Conservation (phyloP, 169 alveolate genomes). For the Fabrea salina region DNA sequence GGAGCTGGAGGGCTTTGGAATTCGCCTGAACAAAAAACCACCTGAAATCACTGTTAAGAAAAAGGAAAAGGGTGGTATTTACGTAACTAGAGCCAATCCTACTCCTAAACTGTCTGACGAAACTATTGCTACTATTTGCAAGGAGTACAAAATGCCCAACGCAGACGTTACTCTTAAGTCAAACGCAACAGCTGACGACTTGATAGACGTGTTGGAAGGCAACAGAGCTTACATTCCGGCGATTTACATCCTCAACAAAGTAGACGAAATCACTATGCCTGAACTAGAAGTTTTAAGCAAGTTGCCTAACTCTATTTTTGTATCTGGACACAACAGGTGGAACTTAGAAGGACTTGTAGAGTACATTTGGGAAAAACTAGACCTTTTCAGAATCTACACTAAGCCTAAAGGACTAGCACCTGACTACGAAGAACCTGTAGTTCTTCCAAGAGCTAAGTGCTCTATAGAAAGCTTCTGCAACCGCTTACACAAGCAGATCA, state of each 20-base stretch:
- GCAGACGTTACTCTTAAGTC: constrained; percentile 84
- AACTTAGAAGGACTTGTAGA: constrained; percentile 80
- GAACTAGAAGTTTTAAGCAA: constrained; percentile 86
- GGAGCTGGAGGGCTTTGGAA: constrained; percentile 87
- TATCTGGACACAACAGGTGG: constrained; percentile 75
- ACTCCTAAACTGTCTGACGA: constrained; percentile 81
- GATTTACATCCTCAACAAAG: constrained; percentile 90
- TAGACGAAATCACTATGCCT: constrained; percentile 85
- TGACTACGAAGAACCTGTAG: constrained; percentile 84
- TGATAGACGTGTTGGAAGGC: constrained; percentile 90
- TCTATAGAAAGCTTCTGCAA: constrained; percentile 75
- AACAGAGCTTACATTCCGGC: constrained; percentile 90
- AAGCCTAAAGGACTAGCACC: constrained; percentile 87
- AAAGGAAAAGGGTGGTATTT: constrained; percentile 81
- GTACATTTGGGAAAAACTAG: constrained; percentile 86
- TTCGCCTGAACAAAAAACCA: constrained; percentile 78
- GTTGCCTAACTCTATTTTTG: constrained; percentile 71
- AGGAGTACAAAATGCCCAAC: constrained; percentile 85
- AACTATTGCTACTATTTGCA: constrained; percentile 75
- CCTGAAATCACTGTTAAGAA: constrained; percentile 81
- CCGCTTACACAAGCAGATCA: constrained; percentile 80
- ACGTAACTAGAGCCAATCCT: constrained; percentile 75
- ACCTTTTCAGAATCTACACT: constrained; percentile 87
- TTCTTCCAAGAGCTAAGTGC: constrained; percentile 83
- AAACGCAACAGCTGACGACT: constrained; percentile 85